Evolutionary conservation across 495 filamentous ascomycete genomes (phyloP), one percentile per base, ranked within the genome.

Genomic region (Penicillium pulvis): DNA sequence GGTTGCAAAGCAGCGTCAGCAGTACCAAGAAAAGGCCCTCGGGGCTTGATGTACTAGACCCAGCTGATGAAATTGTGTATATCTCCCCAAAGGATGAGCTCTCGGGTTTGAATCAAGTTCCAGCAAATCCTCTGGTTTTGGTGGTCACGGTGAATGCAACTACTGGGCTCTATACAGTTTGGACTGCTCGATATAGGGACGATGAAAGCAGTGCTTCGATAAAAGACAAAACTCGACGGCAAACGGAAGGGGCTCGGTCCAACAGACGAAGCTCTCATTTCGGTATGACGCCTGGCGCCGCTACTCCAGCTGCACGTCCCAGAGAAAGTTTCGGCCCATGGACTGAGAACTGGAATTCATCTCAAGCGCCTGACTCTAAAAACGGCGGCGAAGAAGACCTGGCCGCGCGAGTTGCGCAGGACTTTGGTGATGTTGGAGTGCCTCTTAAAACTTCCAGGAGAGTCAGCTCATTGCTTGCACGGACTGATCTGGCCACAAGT

Each of bases 401-500:
- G 53, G 86, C 83, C 3, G 85, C 88, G 11, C 84, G 90, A 5
- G 73, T 98, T 19, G 90, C 92, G 53, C 86, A 91, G 24, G 91
- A 94, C 51, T 90, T 85, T 57, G 89, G 87, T 23, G 79, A 81
- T 46, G 81, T 85, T 30, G 81, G 86, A 41, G 84, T 84, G 17
- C 85, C 87, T 4, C 78, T 84, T 20, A 86, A 90, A 70, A 86
- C 91, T 43, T 94, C 91, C 12, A 82, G 94, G 31, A 83, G 94
- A 30, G 91, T 98, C 20, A 98, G 94, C 71, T 97, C 94, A 36
- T 78, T 98, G 58, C 82, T 98, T 52, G 90, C 94, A n/a, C 82
- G 93, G 61, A 88, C 92, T 20, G 93, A 98, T 67, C 76, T 97
- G 12, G 93, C 91, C 0, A 87, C 78, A 24, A 85, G 83, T 20